Evolutionary conservation across 192 early-diverging fungal species (phyloP), one percentile per base, ranked within the genome.

Genomic region (Coemansia sp.): DNA sequence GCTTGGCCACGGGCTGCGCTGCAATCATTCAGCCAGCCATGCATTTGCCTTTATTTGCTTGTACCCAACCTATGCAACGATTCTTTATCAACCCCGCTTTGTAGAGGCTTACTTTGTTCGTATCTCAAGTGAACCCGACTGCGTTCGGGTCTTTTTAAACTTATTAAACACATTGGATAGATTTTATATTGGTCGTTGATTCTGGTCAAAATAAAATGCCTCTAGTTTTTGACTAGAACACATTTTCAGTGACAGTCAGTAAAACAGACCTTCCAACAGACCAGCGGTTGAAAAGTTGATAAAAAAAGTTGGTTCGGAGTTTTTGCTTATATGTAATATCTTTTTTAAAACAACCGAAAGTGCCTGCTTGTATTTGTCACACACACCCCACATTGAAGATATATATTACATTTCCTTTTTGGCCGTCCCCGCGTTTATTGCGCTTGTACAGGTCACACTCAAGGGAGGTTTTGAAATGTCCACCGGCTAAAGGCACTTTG

Each of bases 1-100:
- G 46, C 24, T 48, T 48, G 46, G 46, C 46, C 46, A 48, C 46
- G 46, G 46, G 46, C 46, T 48, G 46, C 46, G 46, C 46, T 48
- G 46, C 24, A 48, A 48, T 48, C 46, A 48, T 48, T 48, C 46
- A 25, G 46, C 24, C 46, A 48, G 46, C 46, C 46, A 48, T 48
- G 46, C 46, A 48, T 48, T 48, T 21, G 1, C 27, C 27, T 24
- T 48, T 8, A 13, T 48, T 48, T 23, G 46, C 46, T 48, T 48
- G 46, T 48, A 30, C 27, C 27, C 27, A 30, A 30, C 7, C 24
- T 45, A 7, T 18, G 19, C 43, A 45, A 15, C 21, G 8, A 21
- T 45, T 48, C 24, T 43, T 48, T 48, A 24, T 19, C 46, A 48
- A 48, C 46, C 46, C 46, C 46, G 46, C 46, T 22, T 48, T 48